Evolutionary conservation across 2,329 filamentous ascomycete species (phyloP).

Genomic region (Aspergillus pseudotamarii): DNA sequence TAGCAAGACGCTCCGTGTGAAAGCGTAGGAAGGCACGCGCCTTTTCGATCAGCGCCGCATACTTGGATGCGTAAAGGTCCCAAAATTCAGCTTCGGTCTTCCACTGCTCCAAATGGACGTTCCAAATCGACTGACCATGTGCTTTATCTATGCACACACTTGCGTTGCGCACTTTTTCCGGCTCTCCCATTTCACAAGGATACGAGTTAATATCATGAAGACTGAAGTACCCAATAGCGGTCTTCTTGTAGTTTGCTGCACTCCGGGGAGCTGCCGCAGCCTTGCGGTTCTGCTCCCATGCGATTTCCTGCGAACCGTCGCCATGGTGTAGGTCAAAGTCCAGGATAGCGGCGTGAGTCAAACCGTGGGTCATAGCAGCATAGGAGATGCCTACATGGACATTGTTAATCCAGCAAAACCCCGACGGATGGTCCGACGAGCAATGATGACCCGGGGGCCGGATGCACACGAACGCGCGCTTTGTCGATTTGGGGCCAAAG

Average conservation of each 20-base stretch:
- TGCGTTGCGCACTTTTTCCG: constrained; percentile 89
- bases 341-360: constrained; percentile 92
- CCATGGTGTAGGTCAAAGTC: constrained; percentile 92
- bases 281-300: constrained; percentile 85
- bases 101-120: constrained; percentile 90
- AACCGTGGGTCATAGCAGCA: constrained; percentile 76
- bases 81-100: constrained; percentile 83
- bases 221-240: constrained; percentile 92
- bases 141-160: constrained; percentile 93
- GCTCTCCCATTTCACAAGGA: constrained; percentile 91
- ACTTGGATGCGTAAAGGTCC: constrained; percentile 79
- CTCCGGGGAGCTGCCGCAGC: constrained; percentile 68
- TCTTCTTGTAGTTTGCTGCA: constrained; percentile 75
- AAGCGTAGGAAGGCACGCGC: constrained; percentile 73
- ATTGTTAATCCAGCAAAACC: constrained; percentile 99
- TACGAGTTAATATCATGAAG: constrained; percentile 98
- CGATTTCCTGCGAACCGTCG: constrained; percentile 91
- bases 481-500: constrained; percentile 66
- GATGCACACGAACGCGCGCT: constrained; percentile 86
- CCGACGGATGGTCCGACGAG: constrained; percentile 83
- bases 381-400: constrained; percentile 96
- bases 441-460: constrained; percentile 95
- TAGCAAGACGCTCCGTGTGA: constrained; percentile 68
- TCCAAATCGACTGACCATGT: constrained; percentile 93
- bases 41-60: constrained; percentile 77